Conservation (phyloP, 1,139 yeast genomes). For the Yamadazyma triangularis region DNA sequence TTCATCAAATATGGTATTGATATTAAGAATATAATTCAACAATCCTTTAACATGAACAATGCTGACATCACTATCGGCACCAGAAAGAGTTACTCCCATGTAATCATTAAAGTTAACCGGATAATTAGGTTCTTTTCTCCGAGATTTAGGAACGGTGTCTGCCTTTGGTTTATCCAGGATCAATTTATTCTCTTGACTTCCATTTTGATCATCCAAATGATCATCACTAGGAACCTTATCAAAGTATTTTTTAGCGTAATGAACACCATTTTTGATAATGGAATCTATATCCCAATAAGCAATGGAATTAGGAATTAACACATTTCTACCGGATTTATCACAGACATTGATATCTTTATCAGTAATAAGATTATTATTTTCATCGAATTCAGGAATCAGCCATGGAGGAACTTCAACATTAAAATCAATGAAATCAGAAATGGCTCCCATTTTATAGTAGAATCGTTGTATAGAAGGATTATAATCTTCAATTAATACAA, state of each 20-base stretch:
- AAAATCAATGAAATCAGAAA: constrained; percentile 42
- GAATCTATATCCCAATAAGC: constrained; percentile 41
- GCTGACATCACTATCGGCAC: constrained; percentile 40
- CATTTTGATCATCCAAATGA: constrained; percentile 6
- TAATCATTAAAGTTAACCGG: constrained; percentile 25
- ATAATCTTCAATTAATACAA: constrained; percentile 39
- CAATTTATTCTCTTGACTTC: constrained; percentile 4
- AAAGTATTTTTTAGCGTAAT: constrained; percentile 11
- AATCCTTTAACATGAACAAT: constrained; percentile 40
- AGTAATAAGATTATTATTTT: constrained; percentile 17
- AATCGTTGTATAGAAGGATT: constrained; percentile 22
- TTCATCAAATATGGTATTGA: constrained; percentile 19
- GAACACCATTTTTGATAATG: constrained; percentile 11
- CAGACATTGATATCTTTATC: constrained; percentile 13
- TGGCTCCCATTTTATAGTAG: constrained; percentile 31
- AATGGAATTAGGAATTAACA: constrained; percentile 44
- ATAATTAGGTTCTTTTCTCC: not conserved
- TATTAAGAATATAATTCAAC: constrained; percentile 28
- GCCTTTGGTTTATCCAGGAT: no score
- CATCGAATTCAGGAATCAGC: constrained; percentile 25
- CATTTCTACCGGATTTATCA: constrained; percentile 23
- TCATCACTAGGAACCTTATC: constrained; percentile 7
- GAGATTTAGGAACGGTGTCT: not conserved
- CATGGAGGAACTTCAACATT: constrained; percentile 33
- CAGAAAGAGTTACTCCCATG: constrained; percentile 43